phyloP scores from a whole-genome alignment of 2,329 filamentous ascomycete genomes.

The Xylariaceae sp. region DNA sequence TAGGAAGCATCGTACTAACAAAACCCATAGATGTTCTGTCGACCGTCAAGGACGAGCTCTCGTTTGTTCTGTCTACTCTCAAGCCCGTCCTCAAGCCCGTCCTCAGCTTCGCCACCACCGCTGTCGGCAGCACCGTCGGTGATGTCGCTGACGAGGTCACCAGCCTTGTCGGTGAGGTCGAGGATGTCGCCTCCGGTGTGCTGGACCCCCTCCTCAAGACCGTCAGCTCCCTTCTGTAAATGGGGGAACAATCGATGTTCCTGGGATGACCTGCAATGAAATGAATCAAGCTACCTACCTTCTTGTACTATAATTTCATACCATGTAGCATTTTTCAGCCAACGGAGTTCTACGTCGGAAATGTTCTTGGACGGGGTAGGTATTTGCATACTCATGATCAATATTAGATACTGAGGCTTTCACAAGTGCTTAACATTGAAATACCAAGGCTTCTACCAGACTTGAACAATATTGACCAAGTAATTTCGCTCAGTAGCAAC shows the following conservation, averaged over 20 bases:
- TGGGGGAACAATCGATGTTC: not conserved
- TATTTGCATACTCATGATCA: too few relatives aligned
- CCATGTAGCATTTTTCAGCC: too few relatives aligned
- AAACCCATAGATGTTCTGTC: slow-evolving; percentile 16
- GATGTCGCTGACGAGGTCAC: slow-evolving; percentile 16
- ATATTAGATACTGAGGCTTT: too few relatives aligned
- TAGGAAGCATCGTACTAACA: slow-evolving; percentile 9
- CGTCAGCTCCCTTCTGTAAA: slow-evolving; percentile 4
- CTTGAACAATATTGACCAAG: too few relatives aligned
- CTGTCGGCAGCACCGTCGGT: slow-evolving; percentile 13
- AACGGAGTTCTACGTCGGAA: too few relatives aligned
- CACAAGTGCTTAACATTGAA: too few relatives aligned
- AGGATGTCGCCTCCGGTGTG: slow-evolving; percentile 1
- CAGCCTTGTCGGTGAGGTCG: slow-evolving; percentile 10
- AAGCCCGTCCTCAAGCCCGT: slow-evolving; percentile 20
- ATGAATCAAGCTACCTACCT: not conserved
- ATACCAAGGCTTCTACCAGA: too few relatives aligned
- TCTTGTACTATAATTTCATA: not conserved
- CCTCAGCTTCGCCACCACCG: slow-evolving; percentile 16
- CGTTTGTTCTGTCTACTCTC: slow-evolving; percentile 18
- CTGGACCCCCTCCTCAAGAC: slow-evolving; percentile 3
- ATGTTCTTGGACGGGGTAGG: too few relatives aligned
- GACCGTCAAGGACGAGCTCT: slow-evolving; percentile 23
- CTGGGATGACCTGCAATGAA: not conserved
- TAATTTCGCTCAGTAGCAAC: too few relatives aligned